phyloP scores from a whole-genome alignment of 176 grass and related monocot genomes.

The Paspalum vaginatum region DNA sequence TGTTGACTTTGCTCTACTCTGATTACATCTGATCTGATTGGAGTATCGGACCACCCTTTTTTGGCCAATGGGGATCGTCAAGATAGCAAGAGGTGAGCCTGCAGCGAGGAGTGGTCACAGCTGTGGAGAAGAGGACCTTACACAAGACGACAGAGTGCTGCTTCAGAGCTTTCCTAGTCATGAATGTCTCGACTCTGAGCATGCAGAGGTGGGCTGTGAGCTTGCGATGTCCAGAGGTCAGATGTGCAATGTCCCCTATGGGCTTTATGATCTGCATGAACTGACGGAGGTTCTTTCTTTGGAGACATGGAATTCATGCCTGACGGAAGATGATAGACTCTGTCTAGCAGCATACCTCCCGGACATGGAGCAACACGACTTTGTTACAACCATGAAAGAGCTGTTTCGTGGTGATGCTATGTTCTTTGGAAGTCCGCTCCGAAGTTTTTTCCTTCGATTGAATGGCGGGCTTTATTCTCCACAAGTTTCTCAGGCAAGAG shows the following conservation, averaged over 20 bases:
- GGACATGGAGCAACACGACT: constrained; percentile 73
- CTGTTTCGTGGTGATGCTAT: constrained; percentile 58
- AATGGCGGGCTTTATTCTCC: constrained; percentile 81
- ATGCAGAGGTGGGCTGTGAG: constrained; percentile 64
- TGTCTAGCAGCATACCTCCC: constrained; percentile 66
- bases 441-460: constrained; percentile 53
- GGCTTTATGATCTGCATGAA: constrained; percentile 67
- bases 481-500: constrained; percentile 65
- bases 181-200: constrained; percentile 56
- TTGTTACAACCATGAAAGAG: constrained; percentile 56
- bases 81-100: constrained; percentile 27
- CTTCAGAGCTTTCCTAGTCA: constrained; percentile 40
- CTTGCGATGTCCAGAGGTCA: constrained; percentile 55
- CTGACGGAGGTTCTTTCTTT: constrained; percentile 71
- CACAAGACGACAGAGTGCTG: constrained; percentile 52
- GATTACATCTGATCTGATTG: constrained; percentile 27
- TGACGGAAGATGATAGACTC: constrained; percentile 82
- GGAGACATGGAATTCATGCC: constrained; percentile 79
- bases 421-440: constrained; percentile 75
- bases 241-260: constrained; percentile 79
- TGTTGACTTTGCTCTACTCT: constrained; percentile 15
- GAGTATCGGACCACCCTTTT: not conserved
- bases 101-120: not conserved
- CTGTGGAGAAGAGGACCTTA: constrained; percentile 41
- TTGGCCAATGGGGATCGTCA: constrained; percentile 70